Evolutionary conservation across 2,329 filamentous ascomycete genomes (phyloP).

Genomic region (Colletotrichum eleusines): DNA sequence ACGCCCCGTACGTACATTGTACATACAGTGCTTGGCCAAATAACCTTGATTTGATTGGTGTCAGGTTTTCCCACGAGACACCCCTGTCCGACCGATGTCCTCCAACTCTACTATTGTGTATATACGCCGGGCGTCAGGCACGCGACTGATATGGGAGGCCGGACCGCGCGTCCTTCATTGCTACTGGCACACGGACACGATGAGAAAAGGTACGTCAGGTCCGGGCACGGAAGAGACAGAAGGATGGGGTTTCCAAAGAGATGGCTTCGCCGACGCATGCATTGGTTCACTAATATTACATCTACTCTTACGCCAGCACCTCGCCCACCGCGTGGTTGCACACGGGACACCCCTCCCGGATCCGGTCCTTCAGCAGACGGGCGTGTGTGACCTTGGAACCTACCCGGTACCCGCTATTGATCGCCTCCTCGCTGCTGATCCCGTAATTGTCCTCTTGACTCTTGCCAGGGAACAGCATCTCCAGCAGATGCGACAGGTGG

Average conservation of each 20-base stretch:
- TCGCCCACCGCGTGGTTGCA: conserved; percentile 54
- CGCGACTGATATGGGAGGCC: background rate
- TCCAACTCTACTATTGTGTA: background rate
- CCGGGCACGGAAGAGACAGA: no score
- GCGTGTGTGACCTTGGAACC: conserved; percentile 91
- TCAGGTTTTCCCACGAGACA: background rate
- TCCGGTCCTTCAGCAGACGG: conserved; percentile 78
- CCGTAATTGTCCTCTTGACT: conserved; percentile 61
- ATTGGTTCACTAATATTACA: conserved; percentile 15
- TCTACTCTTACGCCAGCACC: conserved; percentile 8
- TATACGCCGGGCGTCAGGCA: background rate
- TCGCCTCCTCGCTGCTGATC: conserved; percentile 56
- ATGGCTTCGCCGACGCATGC: conserved; percentile 32
- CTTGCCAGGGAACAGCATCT: conserved; percentile 60
- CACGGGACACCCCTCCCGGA: conserved; percentile 74
- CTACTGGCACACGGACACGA: background rate
- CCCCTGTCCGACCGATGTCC: background rate
- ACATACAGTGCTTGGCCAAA: background rate
- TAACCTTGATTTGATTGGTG: no score
- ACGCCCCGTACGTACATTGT: background rate
- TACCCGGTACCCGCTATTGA: conserved; percentile 71
- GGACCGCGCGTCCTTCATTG: background rate
- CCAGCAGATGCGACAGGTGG: conserved; percentile 79
- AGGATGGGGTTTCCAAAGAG: background rate
- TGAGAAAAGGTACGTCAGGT: no score